phyloP scores from a whole-genome alignment of 441 rosid species.

The Flueggea neowawraea region DNA sequence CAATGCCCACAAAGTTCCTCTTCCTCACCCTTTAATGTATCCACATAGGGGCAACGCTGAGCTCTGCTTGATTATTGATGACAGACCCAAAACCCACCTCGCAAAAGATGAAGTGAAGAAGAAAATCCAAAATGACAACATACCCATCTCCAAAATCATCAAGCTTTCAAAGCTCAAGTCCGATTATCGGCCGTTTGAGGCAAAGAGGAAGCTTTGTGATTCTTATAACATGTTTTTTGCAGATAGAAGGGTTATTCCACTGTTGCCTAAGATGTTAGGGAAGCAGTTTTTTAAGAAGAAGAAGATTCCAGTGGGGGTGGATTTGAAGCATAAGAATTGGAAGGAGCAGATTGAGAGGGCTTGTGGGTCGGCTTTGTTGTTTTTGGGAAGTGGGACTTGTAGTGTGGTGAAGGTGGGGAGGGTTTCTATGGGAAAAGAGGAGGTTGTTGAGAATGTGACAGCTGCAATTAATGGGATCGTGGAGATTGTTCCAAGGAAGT shows the following conservation, averaged over 20 bases:
- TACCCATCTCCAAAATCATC: conserved; percentile 73
- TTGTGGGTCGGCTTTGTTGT: conserved; percentile 68
- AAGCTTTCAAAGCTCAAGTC: conserved; percentile 68
- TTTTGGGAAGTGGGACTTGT: conserved; percentile 77
- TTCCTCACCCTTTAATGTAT: conserved; percentile 57
- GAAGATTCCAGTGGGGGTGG: conserved; percentile 72
- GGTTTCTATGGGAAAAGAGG: conserved; percentile 50
- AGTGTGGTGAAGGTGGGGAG: conserved; percentile 74
- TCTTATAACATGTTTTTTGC: conserved; percentile 61
- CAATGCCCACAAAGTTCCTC: conserved; percentile 52
- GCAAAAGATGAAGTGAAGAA: conserved; percentile 59
- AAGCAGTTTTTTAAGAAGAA: conserved; percentile 77
- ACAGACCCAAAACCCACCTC: conserved; percentile 66
- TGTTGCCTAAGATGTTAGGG: conserved; percentile 84
- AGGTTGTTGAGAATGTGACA: conserved; percentile 56
- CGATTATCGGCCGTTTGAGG: conserved; percentile 56
- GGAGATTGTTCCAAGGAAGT: conserved; percentile 67
- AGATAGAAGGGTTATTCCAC: conserved; percentile 52
- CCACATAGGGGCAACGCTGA: conserved; percentile 37
- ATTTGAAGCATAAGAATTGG: conserved; percentile 85
- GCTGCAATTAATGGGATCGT: conserved; percentile 63
- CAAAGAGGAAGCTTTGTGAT: conserved; percentile 67
- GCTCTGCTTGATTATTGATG: conserved; percentile 82
- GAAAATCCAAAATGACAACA: conserved; percentile 68
- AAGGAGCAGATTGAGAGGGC: conserved; percentile 82